Evolutionary conservation across 805 yeast species (phyloP).

Genomic region (Starmerella apicola): DNA sequence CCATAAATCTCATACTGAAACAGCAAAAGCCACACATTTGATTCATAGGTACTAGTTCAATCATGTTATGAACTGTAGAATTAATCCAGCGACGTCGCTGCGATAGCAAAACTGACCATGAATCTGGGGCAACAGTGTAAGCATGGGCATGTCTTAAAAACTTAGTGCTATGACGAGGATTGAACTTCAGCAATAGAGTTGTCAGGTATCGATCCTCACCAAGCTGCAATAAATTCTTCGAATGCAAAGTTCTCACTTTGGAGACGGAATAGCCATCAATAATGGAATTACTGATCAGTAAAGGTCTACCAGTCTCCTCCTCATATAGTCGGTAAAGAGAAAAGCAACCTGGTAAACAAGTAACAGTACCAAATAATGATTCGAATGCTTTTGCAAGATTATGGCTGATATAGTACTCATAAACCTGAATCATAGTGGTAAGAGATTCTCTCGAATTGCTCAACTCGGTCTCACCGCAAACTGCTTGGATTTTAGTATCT

Average conservation of each 20-base stretch:
- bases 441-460: constrained; percentile 40
- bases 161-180: constrained; percentile 44
- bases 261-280: constrained; percentile 45
- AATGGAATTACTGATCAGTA: constrained; percentile 47
- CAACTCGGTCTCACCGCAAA: constrained; percentile 51
- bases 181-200: constrained; percentile 43
- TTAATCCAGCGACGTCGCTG: constrained; percentile 61
- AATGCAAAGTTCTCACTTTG: constrained; percentile 45
- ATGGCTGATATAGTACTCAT: constrained; percentile 52
- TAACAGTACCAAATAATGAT: constrained; percentile 48
- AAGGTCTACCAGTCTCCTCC: constrained; percentile 44
- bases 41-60: constrained; percentile 45
- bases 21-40: constrained; percentile 57
- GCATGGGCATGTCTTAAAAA: constrained; percentile 48
- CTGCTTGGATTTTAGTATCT: constrained; percentile 44
- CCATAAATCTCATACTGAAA: constrained; percentile 50
- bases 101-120: constrained; percentile 44
- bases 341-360: constrained; percentile 58
- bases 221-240: constrained; percentile 45
- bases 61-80: constrained; percentile 50
- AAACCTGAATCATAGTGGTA: constrained; percentile 51
- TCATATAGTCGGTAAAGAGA: constrained; percentile 44
- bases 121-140: constrained; percentile 47
- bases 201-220: constrained; percentile 53
- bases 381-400: constrained; percentile 54